Evolutionary conservation across 78 protist genomes (phyloP).

Genomic region (Trichosphaerium sp.): DNA sequence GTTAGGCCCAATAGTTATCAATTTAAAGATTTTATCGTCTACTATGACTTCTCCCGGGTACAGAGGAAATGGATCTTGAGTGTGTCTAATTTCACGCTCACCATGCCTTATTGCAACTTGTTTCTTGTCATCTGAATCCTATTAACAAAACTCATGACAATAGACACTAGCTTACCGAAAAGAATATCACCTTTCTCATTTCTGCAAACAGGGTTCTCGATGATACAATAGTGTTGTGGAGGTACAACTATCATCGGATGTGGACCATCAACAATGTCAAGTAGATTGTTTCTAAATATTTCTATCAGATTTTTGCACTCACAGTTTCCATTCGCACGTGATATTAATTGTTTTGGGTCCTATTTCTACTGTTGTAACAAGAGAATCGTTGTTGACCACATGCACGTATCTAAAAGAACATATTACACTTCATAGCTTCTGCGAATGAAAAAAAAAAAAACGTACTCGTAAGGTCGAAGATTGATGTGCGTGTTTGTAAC

Average conservation of each 20-base stretch:
- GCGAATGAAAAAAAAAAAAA: no score
- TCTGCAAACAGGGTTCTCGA: slow-evolving; percentile 2
- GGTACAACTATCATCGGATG: neutral
- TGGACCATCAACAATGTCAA: slow-evolving; percentile 5
- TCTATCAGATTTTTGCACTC: no score
- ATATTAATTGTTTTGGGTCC: slow-evolving; percentile 78
- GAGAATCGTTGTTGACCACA: slow-evolving; percentile 56
- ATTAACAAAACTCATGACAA: no score
- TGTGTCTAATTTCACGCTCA: slow-evolving; percentile 61
- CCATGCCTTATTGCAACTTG: slow-evolving; percentile 45
- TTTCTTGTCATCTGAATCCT: no score
- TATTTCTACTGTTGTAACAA: slow-evolving; percentile 47
- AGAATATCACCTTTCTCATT: neutral
- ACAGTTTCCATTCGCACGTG: slow-evolving; percentile 67
- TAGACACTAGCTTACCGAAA: neutral
- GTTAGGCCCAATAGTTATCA: slow-evolving; percentile 38
- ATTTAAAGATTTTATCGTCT: slow-evolving; percentile 21
- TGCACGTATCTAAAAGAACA: no score
- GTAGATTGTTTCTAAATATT: neutral
- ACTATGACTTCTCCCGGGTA: slow-evolving; percentile 37
- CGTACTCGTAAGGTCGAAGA: no score
- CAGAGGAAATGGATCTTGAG: slow-evolving; percentile 15
- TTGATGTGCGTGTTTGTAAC: no score
- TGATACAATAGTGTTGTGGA: slow-evolving; percentile 13
- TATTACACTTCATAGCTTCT: no score